Conservation (phyloP, 1,284 basidiomycete genomes). For the Pseudozyma pruni region DNA sequence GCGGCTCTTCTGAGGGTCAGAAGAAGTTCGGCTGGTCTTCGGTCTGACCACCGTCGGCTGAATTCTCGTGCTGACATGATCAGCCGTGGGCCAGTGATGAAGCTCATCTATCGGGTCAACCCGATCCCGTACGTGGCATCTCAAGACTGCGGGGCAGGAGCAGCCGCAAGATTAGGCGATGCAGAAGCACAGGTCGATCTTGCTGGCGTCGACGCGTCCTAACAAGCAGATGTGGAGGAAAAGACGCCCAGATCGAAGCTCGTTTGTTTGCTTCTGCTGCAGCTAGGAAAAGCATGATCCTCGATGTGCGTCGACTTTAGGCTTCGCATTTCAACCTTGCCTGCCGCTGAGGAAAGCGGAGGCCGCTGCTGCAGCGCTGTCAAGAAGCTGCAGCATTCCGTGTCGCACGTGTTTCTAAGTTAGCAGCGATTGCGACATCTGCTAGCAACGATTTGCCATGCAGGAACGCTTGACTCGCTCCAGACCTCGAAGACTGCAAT, state of each 20-base stretch:
- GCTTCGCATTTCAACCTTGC: no score
- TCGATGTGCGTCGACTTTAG: neutral
- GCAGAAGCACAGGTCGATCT: constrained; percentile 21
- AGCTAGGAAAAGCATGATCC: neutral
- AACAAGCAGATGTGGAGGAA: constrained; percentile 23
- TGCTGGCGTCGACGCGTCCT: constrained; percentile 22
- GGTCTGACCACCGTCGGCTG: no score
- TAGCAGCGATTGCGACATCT: constrained; percentile 32
- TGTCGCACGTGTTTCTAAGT: no score
- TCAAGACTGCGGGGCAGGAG: neutral
- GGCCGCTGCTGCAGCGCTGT: neutral
- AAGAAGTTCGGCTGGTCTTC: no score
- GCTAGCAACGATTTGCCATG: neutral
- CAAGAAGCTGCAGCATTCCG: constrained; percentile 9
- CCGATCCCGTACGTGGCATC: neutral
- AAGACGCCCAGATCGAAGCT: constrained; percentile 27
- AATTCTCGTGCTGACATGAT: no score
- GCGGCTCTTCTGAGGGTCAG: no score
- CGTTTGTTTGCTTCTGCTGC: neutral
- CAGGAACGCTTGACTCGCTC: no score
- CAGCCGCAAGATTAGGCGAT: constrained; percentile 18
- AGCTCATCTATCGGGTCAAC: no score
- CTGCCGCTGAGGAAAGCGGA: no score
- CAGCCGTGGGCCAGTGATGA: no score
- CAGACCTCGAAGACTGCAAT: no score